Percentiles rank a stretch among this genome's conserved stretches.
Evolutionary conservation across 306 rosid species (phyloP).

Genomic region (Canavalia gladiata): DNA sequence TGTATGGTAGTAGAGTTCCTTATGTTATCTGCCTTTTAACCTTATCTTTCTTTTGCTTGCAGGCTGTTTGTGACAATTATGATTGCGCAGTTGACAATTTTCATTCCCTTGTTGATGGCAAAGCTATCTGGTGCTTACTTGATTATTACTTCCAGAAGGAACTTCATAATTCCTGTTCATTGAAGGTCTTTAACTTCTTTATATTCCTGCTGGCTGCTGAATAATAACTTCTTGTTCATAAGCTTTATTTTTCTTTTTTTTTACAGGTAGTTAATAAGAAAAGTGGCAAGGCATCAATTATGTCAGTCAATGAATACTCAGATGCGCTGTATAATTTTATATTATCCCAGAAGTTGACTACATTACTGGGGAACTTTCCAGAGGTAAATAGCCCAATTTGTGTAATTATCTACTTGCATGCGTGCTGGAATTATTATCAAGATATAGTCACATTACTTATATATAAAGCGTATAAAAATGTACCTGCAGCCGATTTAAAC

Average conservation of each 20-base stretch:
- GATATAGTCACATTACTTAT: not conserved
- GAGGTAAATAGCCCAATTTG: conserved; percentile 65
- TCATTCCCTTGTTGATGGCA: conserved; percentile 86
- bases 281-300: conserved; percentile 70
- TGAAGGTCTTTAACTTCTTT: conserved; percentile 67
- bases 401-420: conserved; percentile 15
- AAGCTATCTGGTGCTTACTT: conserved; percentile 97
- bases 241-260: conserved; percentile 24
- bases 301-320: conserved; percentile 69
- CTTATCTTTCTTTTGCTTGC: conserved; percentile 37
- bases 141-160: conserved; percentile 89
- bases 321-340: conserved; percentile 91
- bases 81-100: conserved; percentile 64
- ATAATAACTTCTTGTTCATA: conserved; percentile 29
- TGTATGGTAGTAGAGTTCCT: conserved; percentile 6
- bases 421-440: conserved; percentile 21
- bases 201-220: conserved; percentile 19
- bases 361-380: conserved; percentile 87
- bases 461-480: conserved; percentile 8
- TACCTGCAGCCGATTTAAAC: not conserved
- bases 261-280: conserved; percentile 64
- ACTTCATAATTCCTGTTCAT: conserved; percentile 67
- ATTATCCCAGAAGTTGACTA: conserved; percentile 78
- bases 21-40: conserved; percentile 15
- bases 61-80: conserved; percentile 86